Percentiles rank a stretch among this genome's conserved stretches.
Evolutionary conservation across 805 yeast species (phyloP).

Genomic region (Candida xyloterini): DNA sequence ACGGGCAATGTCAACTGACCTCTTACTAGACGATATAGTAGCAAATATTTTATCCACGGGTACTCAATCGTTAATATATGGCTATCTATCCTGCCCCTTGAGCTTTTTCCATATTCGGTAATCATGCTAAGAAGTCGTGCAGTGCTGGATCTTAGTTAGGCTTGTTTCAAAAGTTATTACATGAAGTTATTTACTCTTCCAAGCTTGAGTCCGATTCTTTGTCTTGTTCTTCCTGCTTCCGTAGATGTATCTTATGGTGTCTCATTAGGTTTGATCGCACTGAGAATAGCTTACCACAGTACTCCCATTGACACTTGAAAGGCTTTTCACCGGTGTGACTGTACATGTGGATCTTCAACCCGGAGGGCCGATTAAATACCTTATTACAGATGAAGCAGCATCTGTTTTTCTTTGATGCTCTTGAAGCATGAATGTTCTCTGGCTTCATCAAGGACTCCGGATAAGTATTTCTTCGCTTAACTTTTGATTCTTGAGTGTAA

Average conservation of each 20-base stretch:
- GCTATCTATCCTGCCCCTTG: neutral
- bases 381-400: slow-evolving; percentile 60
- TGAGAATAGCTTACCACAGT: slow-evolving; percentile 67
- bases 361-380: slow-evolving; percentile 78
- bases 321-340: slow-evolving; percentile 85
- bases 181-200: neutral
- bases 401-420: slow-evolving; percentile 14
- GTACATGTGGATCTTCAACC: slow-evolving; percentile 73
- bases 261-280: slow-evolving; percentile 81
- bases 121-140: neutral
- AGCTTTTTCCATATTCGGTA: neutral
- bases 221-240: slow-evolving; percentile 22
- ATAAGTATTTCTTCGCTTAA: slow-evolving; percentile 15
- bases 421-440: neutral
- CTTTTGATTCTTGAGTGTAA: neutral
- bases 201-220: neutral
- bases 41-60: no score
- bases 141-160: neutral
- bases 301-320: slow-evolving; percentile 56
- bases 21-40: neutral
- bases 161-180: neutral
- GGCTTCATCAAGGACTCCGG: slow-evolving; percentile 7
- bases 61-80: no score
- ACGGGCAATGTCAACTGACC: neutral
- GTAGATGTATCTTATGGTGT: slow-evolving; percentile 64